Conservation (phyloP, 345 rosid species). For the Aethionema arabicum region DNA sequence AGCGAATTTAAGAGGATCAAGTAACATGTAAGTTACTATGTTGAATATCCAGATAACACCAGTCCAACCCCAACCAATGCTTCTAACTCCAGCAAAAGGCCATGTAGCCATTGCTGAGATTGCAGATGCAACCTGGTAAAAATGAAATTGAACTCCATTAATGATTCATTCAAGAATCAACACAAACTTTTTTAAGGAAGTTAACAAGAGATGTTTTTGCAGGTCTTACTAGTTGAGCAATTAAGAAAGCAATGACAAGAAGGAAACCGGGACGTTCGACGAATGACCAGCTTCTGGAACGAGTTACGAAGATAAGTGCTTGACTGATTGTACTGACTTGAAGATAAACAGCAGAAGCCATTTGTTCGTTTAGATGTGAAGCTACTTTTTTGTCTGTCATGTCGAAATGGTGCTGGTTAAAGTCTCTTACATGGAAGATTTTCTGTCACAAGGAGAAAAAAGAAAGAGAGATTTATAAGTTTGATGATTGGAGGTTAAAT, state of each 20-base stretch:
- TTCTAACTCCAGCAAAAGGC: slow-evolving; percentile 59
- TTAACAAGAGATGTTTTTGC: not conserved
- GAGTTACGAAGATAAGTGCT: slow-evolving; percentile 74
- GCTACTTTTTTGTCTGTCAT: slow-evolving; percentile 31
- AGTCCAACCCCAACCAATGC: slow-evolving; percentile 79
- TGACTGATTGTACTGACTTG: slow-evolving; percentile 76
- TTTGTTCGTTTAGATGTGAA: slow-evolving; percentile 35
- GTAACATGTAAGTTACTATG: slow-evolving; percentile 56
- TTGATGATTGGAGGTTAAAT: not conserved
- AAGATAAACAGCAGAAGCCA: slow-evolving; percentile 58
- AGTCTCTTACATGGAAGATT: slow-evolving; percentile 41
- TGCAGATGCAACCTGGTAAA: slow-evolving; percentile 58
- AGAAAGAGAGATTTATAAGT: slow-evolving; percentile 2
- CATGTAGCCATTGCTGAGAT: slow-evolving; percentile 60
- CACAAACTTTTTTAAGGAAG: not conserved
- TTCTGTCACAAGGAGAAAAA: slow-evolving; percentile 31
- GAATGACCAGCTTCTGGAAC: slow-evolving; percentile 62
- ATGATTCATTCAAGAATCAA: not conserved
- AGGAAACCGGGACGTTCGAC: slow-evolving; percentile 60
- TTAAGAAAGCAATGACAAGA: slow-evolving; percentile 66
- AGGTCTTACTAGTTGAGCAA: slow-evolving; percentile 53
- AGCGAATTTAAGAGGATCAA: slow-evolving; percentile 82
- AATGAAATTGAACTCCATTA: slow-evolving; percentile 5
- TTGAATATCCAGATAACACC: slow-evolving; percentile 80
- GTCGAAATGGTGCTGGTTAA: slow-evolving; percentile 41